These are phyloP conservation scores for Ustilago loliicola DNA, from an alignment of 1,284 basidiomycete genomes.

Conservation along the genomic window DNA sequence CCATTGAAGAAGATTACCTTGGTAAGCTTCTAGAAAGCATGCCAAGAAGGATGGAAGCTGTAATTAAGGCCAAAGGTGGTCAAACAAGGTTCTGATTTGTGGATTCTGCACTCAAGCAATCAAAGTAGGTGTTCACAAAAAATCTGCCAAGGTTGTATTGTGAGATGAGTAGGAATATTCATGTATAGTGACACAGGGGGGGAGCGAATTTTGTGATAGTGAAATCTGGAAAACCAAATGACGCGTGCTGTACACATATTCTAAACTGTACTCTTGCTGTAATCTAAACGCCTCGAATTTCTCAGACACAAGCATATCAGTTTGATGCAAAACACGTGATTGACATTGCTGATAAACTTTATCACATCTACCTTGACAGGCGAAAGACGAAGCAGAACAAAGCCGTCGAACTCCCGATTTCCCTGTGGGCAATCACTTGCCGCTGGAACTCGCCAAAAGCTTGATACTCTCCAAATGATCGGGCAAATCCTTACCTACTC, in stretches of 20 bases:
- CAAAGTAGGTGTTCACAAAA: too few species aligned
- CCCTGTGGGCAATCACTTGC: neutral
- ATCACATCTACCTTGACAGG: neutral
- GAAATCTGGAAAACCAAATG: too few species aligned
- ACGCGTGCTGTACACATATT: neutral
- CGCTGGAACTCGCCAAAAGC: constrained; percentile 10
- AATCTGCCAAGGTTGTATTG: too few species aligned
- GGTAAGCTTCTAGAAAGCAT: too few species aligned
- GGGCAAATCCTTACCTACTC: constrained; percentile 30
- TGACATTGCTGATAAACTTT: neutral
- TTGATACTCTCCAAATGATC: constrained; percentile 44
- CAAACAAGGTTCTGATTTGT: too few species aligned
- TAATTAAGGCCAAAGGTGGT: too few species aligned
- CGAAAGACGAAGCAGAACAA: neutral
- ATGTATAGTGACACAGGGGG: too few species aligned
- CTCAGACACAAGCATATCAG: neutral
- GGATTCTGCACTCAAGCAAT: too few species aligned
- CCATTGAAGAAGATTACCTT: too few species aligned
- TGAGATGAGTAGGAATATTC: too few species aligned
- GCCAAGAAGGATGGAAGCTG: too few species aligned
- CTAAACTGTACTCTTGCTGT: constrained; percentile 4
- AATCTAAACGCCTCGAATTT: neutral
- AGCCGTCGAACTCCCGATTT: neutral
- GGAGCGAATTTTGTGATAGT: too few species aligned
- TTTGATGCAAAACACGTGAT: neutral